Evolutionary conservation across 768 basidiomycete species (phyloP), one percentile per base, ranked within the genome.

Genomic region (Hortiboletus campestris): DNA sequence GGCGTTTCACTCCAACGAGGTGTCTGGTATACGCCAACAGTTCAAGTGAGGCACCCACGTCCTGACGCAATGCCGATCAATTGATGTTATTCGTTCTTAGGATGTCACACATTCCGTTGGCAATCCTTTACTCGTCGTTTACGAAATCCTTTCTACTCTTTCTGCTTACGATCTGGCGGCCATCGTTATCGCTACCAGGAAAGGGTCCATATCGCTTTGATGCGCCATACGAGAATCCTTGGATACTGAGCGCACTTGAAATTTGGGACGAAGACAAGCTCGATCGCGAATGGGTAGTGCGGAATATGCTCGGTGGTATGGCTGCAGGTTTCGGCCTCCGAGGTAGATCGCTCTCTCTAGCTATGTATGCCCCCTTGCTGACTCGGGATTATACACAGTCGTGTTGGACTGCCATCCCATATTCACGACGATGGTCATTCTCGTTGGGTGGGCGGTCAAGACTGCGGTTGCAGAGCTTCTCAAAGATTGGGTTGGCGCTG

Each of bases 111-210:
- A 80, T 94, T 39, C 85, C 91, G 4, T 77, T 94, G n/a, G 84
- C 84, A 13, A 75, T 93, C 6, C 79, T 92, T 67, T 93, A 93
- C 64, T 91, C 91, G 0, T 94, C 91, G 2, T 71, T 92, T 20
- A 90, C 87, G 6, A 94, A 93, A 65, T 79, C 90, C 17, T 91
- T 93, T 66, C 78, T 94, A 6, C 79, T 94, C n/a, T 84, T 89
- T 62, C 77, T 91, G 4, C 78, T 94, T 25, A 85, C 91, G 1
- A 85, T 93, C 55, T 93, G 91, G 91, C 78, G 80, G 6, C 85
- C 88, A 0, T 76, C 78, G 0, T 44, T 56, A 6, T 61, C 59
- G 28, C 49, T 56, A 11, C 62, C 60, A 19, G 62, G 55, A 46
- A 55, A 63, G 41, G 41, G 56, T 57, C 42, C 61, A 56, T 55